Evolutionary conservation across 495 filamentous ascomycete genomes (phyloP), one percentile per base, ranked within the genome.

Genomic region (Pseudoneurospora amorphoporcata): DNA sequence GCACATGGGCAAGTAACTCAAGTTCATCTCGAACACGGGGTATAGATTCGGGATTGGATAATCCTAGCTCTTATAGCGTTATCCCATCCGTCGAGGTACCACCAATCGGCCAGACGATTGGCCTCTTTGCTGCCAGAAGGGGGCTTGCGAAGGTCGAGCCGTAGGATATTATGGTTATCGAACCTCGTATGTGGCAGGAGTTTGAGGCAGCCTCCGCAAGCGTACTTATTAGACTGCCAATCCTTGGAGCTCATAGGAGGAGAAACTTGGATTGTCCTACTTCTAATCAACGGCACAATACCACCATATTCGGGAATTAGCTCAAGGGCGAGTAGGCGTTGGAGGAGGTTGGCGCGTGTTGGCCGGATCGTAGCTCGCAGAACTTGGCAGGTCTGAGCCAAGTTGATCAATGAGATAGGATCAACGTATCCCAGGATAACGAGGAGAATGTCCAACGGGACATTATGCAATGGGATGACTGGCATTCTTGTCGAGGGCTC

Each of bases 261-360:
- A 3, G 43, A 16, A 32, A 75, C 4, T 14, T 39, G 23, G 23
- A 23, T 23, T 23, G 23, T 23, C 43, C 17, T 23, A 8, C 53
- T 39, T 12, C 71, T 68, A 37, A 76, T 70, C 37, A 61, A 23
- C 0, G 77, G 77, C 47, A 74, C 71, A 29, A 79, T 75, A 35
- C 77, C 77, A 38, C 76, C 76, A 35, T 70, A 10, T 10, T 76
- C 71, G 12, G 76, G 77, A 17, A 69, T 42, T 6, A 78, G 73
- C 69, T 79, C 77, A 10, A 79, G 77, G 19, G 75, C 75, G 4
- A 79, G 75, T 41, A 79, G 73, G 0, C 76, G 75, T 6, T 73
- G 71, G 23, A 70, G 16, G 29, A 75, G 73, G 42, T 78, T 71
- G 32, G 71, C 43, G n/a, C 42, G 73, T 4, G 19, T 45, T 0